These are phyloP conservation scores for Blastocystis sp. DNA, from an alignment of 352 stramenopile species.

Conservation along the genomic window DNA sequence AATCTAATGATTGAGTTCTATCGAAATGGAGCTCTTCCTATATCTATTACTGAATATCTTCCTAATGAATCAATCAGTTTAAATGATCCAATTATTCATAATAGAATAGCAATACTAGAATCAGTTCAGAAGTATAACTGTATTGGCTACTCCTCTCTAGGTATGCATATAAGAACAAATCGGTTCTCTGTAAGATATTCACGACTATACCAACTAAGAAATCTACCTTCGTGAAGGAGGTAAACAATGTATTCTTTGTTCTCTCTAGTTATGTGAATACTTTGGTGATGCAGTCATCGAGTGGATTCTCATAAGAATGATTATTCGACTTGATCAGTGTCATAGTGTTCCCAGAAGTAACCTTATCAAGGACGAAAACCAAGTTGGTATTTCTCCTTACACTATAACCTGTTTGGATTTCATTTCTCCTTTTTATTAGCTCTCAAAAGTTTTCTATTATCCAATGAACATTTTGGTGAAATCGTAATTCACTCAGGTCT, in stretches of 20 bases:
- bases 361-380: not conserved
- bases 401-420: not conserved
- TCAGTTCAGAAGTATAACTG: no score
- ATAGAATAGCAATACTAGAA: no score
- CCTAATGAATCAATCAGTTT: no score
- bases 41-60: not conserved
- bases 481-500: not conserved
- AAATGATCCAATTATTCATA: no score
- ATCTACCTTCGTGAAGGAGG: no score
- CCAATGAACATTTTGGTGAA: not conserved
- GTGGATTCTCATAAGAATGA: conserved; percentile 6
- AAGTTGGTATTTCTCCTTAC: not conserved
- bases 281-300: conserved; percentile 26
- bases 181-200: no score
- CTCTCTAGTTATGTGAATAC: conserved; percentile 8
- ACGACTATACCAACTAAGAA: no score
- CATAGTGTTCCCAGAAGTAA: not conserved
- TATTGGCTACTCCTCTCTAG: no score
- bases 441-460: not conserved
- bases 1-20: not conserved
- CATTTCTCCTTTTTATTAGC: not conserved
- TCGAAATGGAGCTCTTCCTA: not conserved
- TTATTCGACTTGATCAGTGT: not conserved
- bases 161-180: no score
- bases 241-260: no score